Percentiles rank a stretch among this genome's conserved stretches.
Conservation (phyloP, 2,329 filamentous ascomycete genomes). For the Ophiocordyceps unilateralis region DNA sequence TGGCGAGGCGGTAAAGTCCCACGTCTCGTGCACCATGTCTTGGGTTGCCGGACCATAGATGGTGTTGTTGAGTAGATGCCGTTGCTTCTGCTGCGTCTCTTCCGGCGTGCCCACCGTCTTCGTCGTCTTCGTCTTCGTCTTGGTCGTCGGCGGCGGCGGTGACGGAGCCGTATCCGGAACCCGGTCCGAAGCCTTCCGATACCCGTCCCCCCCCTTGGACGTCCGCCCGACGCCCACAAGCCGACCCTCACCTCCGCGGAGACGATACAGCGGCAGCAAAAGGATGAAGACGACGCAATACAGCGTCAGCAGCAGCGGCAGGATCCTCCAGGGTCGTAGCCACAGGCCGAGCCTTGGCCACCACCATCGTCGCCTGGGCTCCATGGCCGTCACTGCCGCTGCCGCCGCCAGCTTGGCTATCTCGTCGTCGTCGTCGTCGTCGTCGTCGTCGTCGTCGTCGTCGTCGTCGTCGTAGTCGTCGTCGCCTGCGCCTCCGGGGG, state of each 20-base stretch:
- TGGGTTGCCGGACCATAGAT: constrained; percentile 19
- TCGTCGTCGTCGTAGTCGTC: too few species aligned
- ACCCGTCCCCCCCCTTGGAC: too few species aligned
- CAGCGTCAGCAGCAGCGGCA: neutral
- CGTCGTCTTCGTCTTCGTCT: neutral
- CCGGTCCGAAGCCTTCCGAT: too few species aligned
- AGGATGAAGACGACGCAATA: neutral
- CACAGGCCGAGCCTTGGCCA: neutral
- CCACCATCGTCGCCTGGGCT: neutral
- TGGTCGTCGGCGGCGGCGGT: neutral
- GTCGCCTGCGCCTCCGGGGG: too few species aligned
- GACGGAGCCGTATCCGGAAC: too few species aligned
- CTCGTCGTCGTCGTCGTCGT: too few species aligned
- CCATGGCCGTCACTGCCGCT: neutral
- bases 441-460: too few species aligned
- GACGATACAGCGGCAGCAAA: neutral
- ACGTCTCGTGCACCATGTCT: constrained; percentile 13
- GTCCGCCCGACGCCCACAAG: too few species aligned
- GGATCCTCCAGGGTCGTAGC: neutral
- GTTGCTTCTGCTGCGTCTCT: neutral
- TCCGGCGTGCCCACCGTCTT: neutral
- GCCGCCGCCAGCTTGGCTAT: too few species aligned
- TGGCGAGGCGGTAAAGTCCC: constrained; percentile 16
- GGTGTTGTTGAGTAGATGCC: constrained; percentile 3
- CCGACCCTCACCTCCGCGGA: neutral